Evolutionary conservation across 805 yeast species (phyloP), one percentile per base, ranked within the genome.

Genomic region (Teunomyces panamensis): DNA sequence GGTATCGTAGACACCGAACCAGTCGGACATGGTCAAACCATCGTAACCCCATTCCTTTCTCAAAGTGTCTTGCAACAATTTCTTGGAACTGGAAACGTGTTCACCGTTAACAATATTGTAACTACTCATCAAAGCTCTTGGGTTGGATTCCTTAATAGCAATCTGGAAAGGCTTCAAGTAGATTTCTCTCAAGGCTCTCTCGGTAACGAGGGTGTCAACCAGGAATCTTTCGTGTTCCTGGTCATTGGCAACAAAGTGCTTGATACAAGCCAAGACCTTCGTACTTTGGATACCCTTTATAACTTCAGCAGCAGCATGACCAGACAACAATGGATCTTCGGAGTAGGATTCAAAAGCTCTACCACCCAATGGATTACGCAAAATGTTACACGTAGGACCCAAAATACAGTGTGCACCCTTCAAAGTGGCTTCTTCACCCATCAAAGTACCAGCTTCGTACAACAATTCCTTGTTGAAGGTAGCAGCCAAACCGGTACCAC

Each of bases 181-280:
- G 46, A 83, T 75, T 61, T 83, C 88, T 57, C 88, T 73, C 50
- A 83, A 65, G 3, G 88, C 87, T 57, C 88, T 68, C 55, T 79
- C 80, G 1, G 84, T 67, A 43, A 83, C 65, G 17, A 75, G 60
- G 5, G 82, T 65, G 57, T 81, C 74, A 32, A 77, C 73, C 3
- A 73, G 63, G 47, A 61, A 67, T 49, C 88, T 65, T 48, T 78
- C 78, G 48, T 80, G 75, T 58, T 83, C 88, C 58, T 74, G 76
- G 55, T 83, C 87, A 51, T 83, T 83, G 58, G 83, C 75, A 16
- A 80, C 84, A 60, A 63, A 83, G 61, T 83, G 88, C 63, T 83
- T 83, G 55, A 82, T 67, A 30, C 83, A 75, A 8, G 86, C 84
- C 43, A 74, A 73, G 36, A 83, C 67, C 41, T 76, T 72, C 42